Conservation (phyloP, 2,329 filamentous ascomycete genomes). For the Sclerotinia minor region DNA sequence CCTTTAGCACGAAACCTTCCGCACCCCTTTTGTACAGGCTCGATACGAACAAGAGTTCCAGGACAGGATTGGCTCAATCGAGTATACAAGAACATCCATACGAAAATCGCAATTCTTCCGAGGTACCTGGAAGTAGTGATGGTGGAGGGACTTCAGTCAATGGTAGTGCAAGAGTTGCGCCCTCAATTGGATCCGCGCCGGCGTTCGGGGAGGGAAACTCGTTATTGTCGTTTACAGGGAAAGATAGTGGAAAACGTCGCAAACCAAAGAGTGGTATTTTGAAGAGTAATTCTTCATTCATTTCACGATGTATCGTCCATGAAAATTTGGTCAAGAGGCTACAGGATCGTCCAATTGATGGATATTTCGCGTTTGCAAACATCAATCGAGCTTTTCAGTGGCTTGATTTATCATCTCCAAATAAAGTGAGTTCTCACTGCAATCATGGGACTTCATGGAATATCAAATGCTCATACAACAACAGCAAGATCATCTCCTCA, state of each 20-base stretch:
- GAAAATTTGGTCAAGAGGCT: constrained; percentile 78
- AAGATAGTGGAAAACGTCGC: constrained; percentile 75
- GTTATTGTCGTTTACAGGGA: constrained; percentile 63
- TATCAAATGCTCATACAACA: constrained; percentile 34
- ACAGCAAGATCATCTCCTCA: constrained; percentile 85
- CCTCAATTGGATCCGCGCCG: constrained; percentile 50
- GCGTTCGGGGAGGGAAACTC: constrained; percentile 87
- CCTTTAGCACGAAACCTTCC: constrained; percentile 37
- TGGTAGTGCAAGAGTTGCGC: constrained; percentile 41
- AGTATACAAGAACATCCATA: constrained; percentile 63
- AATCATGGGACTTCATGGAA: background rate
- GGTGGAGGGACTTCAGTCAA: constrained; percentile 56
- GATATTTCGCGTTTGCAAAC: constrained; percentile 89
- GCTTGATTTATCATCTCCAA: constrained; percentile 80
- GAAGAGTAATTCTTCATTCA: constrained; percentile 98
- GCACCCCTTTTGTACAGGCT: constrained; percentile 57
- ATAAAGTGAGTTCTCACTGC: constrained; percentile 53
- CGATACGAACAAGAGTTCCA: constrained; percentile 51
- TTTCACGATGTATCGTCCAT: constrained; percentile 92
- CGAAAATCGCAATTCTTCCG: constrained; percentile 60
- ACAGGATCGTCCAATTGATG: constrained; percentile 74
- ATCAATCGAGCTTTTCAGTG: constrained; percentile 95
- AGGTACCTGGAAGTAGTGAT: constrained; percentile 59
- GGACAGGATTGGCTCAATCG: constrained; percentile 45
- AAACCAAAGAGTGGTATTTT: constrained; percentile 99